Evolutionary conservation across 768 basidiomycete genomes (phyloP), one percentile per base, ranked within the genome.

Genomic region (Leccinum variicolor): DNA sequence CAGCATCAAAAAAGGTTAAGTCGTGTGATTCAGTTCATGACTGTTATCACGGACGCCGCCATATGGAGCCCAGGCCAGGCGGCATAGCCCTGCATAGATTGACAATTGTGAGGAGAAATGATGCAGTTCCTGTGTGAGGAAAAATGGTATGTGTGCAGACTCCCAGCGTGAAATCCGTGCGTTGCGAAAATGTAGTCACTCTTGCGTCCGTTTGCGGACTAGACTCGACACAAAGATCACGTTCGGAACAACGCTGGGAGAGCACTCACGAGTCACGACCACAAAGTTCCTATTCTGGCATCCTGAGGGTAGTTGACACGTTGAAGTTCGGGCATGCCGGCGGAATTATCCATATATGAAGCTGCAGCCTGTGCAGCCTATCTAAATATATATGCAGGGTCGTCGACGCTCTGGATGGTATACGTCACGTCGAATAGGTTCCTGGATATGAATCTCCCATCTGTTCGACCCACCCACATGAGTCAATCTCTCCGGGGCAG

Each of bases 371-470:
- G 17, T 41, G n/a, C 39, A 19, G 10, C n/a, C 10, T n/a, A n/a
- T 41, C 17, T 7, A 15, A 19, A 10, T 13, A 34, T 17, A 41
- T 61, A 66, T 11, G 61, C 54, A 17, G 74, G 72, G 57, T 81
- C 81, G 11, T 80, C 72, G 7, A 79, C 36, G 63, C 80, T 81
- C 41, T 64, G 53, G 45, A 82, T 77, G 34, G 71, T 64, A 49
- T 70, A 63, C 0, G 81, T 81, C 7, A 75, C 76, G 26, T 71
- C 39, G 52, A 79, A 71, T 61, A 75, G 65, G 50, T 81, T 73
- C 17, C 63, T 70, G 19, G 69, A 59, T 48, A 82, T 64, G 58
- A 80, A 79, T 10, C 60, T 67, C 6, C 80, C 81, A 57, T 82
- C 80, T 82, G 31, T n/a, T 25, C 41, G 5, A 41, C 6, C 19